A percentile compares a stretch with the other conserved stretches of the same genome.
These are phyloP conservation scores for Coniferiporia sulphurascens DNA, from an alignment of 1,284 basidiomycete species.

Conservation along the genomic window DNA sequence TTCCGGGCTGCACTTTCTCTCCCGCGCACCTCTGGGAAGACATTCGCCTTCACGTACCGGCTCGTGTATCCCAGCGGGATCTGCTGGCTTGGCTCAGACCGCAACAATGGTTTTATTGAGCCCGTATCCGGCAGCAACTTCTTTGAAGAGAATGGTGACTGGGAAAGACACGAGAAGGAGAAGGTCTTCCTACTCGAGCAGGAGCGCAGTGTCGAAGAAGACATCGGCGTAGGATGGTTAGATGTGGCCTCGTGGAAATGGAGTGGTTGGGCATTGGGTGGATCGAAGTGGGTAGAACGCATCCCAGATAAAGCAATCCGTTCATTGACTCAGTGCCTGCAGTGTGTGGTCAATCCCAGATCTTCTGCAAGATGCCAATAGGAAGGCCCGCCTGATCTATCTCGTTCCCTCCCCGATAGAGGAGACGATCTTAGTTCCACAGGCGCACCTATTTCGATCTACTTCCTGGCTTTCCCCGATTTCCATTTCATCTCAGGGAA, in stretches of 20 bases:
- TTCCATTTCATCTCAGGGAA: neutral
- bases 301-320: neutral
- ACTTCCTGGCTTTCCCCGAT: neutral
- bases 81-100: slow-evolving; percentile 40
- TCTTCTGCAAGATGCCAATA: neutral
- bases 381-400: neutral
- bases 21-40: slow-evolving; percentile 16
- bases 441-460: neutral
- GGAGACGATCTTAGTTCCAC: neutral
- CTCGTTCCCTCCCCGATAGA: neutral
- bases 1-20: slow-evolving; percentile 14
- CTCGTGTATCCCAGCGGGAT: slow-evolving; percentile 37
- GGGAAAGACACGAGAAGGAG: neutral
- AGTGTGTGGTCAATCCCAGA: slow-evolving; percentile 1
- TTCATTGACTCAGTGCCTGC: neutral
- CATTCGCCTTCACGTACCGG: slow-evolving; percentile 40
- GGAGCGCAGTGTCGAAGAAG: neutral
- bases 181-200: neutral
- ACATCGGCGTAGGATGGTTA: neutral
- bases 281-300: neutral
- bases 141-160: slow-evolving; percentile 3
- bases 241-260: neutral
- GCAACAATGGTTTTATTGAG: slow-evolving; percentile 36
- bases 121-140: slow-evolving; percentile 19
- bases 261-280: slow-evolving; percentile 10